Evolutionary conservation across 768 basidiomycete genomes (phyloP).

Genomic region (Suillus occidentalis): DNA sequence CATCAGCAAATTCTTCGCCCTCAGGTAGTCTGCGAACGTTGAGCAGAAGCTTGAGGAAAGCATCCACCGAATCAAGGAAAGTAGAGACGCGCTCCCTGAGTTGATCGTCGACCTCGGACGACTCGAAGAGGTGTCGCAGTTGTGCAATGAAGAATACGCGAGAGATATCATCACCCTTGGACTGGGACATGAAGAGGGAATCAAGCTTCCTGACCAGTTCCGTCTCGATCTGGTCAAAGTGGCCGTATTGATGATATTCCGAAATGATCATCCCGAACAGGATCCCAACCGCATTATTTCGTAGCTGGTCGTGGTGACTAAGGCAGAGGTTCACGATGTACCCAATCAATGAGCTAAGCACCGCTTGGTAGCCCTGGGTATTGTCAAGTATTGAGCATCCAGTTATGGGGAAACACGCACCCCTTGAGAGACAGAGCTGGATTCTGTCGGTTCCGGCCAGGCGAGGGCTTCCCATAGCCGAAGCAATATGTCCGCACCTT

Average conservation of each 20-base stretch:
- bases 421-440: conserved; percentile 54
- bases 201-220: conserved; percentile 91
- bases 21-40: conserved; percentile 88
- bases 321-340: conserved; percentile 90
- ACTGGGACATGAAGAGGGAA: conserved; percentile 89
- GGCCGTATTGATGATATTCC: conserved; percentile 80
- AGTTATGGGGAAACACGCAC: conserved; percentile 43
- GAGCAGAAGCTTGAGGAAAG: conserved; percentile 88
- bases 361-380: conserved; percentile 77
- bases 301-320: conserved; percentile 90
- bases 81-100: conserved; percentile 74
- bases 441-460: conserved; percentile 62
- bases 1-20: conserved; percentile 92
- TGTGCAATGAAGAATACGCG: conserved; percentile 92
- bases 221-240: conserved; percentile 88
- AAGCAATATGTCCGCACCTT: conserved; percentile 79
- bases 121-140: conserved; percentile 86
- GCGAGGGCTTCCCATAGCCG: conserved; percentile 86
- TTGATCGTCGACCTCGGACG: conserved; percentile 75
- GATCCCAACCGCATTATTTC: conserved; percentile 88
- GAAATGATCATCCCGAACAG: conserved; percentile 95
- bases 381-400: not conserved
- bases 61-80: conserved; percentile 88
- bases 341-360: conserved; percentile 81
- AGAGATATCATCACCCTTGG: conserved; percentile 87